Percentiles rank a stretch among this genome's conserved stretches.
Evolutionary conservation across 2,329 filamentous ascomycete genomes (phyloP).

Genomic region (Colletotrichum tamarilloi): DNA sequence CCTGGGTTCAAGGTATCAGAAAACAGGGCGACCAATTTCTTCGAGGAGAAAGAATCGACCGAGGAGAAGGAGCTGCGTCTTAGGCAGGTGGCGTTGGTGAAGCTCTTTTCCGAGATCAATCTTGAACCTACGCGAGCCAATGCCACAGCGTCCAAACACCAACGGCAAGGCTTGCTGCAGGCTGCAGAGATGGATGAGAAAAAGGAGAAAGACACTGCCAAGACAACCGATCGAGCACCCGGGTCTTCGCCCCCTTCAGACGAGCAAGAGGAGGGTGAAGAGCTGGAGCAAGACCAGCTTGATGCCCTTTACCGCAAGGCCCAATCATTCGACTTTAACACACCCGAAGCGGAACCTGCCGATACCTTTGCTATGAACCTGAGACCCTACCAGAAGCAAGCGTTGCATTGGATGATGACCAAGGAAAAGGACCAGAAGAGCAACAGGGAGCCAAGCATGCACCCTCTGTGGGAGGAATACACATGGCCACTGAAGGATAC

Average conservation of each 20-base stretch:
- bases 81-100: conserved; percentile 88
- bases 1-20: conserved; percentile 70
- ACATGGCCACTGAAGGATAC: conserved; percentile 88
- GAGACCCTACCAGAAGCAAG: conserved; percentile 94
- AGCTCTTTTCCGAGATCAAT: conserved; percentile 89
- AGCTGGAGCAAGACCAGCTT: conserved; percentile 94
- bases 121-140: conserved; percentile 81
- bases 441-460: conserved; percentile 84
- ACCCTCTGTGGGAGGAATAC: conserved; percentile 98
- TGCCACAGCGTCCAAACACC: conserved; percentile 78
- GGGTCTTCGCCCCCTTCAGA: conserved; percentile 68
- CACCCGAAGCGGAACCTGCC: conserved; percentile 85
- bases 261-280: conserved; percentile 86
- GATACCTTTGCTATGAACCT: conserved; percentile 85
- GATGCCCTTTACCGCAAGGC: conserved; percentile 95
- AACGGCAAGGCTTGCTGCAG: conserved; percentile 84
- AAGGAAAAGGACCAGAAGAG: conserved; percentile 87
- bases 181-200: conserved; percentile 92
- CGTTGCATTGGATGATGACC: conserved; percentile 93
- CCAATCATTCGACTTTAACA: conserved; percentile 95
- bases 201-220: conserved; percentile 67
- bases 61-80: conserved; percentile 88
- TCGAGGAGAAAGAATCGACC: conserved; percentile 84
- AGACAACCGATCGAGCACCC: conserved; percentile 44
- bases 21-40: conserved; percentile 79